phyloP scores from a whole-genome alignment of 805 yeast genomes.

The Candida sakaeoensis region DNA sequence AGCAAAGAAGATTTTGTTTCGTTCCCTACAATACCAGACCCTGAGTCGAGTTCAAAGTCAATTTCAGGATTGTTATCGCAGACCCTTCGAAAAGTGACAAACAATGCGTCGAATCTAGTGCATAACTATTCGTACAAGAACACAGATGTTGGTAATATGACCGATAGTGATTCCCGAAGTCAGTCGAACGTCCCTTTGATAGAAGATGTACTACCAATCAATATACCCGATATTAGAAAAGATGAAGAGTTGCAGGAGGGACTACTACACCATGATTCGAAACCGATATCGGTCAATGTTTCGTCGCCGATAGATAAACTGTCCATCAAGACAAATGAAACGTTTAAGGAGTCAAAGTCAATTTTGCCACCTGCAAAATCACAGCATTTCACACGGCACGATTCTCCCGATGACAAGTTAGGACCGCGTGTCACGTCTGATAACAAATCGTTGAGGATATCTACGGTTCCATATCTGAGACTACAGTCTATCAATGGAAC shows the following conservation, averaged over 20 bases:
- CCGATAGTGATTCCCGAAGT: neutral
- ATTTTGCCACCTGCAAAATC: neutral
- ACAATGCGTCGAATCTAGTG: conserved; percentile 38
- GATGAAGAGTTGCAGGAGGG: neutral
- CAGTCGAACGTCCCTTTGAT: neutral
- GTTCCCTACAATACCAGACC: conserved; percentile 43
- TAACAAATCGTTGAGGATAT: conserved; percentile 28
- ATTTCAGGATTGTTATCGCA: conserved; percentile 32
- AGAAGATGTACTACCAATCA: neutral
- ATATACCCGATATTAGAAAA: neutral
- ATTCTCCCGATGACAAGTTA: neutral
- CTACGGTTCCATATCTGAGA: conserved; percentile 19
- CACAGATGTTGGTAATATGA: neutral
- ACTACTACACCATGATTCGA: neutral
- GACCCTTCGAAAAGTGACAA: conserved; percentile 39
- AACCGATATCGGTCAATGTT: neutral
- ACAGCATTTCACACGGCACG: neutral
- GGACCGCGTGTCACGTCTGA: conserved; percentile 34
- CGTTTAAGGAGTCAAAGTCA: neutral
- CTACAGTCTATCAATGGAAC: conserved; percentile 16
- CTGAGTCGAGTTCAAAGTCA: conserved; percentile 32
- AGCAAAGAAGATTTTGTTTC: conserved; percentile 31
- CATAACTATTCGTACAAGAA: conserved; percentile 16
- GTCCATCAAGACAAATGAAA: conserved; percentile 3
- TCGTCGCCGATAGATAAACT: conserved; percentile 3